Evolutionary conservation across 2,329 filamentous ascomycete species (phyloP), one percentile per base, ranked within the genome.

Genomic region (Aspergillus alliaceus): DNA sequence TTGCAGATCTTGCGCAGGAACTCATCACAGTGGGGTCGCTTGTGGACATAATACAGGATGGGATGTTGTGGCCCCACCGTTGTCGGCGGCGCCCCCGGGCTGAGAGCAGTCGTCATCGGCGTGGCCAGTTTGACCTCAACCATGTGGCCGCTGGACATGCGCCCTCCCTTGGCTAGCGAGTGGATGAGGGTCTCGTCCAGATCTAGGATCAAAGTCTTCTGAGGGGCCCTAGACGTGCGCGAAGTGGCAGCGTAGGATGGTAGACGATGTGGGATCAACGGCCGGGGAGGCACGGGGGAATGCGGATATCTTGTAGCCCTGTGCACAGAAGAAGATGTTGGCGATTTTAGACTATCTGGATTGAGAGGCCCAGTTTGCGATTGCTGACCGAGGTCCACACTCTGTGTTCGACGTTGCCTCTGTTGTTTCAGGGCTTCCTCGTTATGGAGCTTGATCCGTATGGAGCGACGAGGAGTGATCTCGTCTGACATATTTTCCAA

Each of bases 11-110:
- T 91, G 69, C 93, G 89, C 69, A 99, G 77, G 71, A 99, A 99
- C 66, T 98, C 93, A 75, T 99, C 95, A 74, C 95, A 99, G 72
- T 95, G 89, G 34, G 95, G 95, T 62, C 95, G 88, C 77, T 99
- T 98, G 79, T 99, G 95, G 51, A 99, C 95, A 80, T 97, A 99
- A 79, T 99, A 99, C 60, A 99, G 78, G 64, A 99, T 98, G 1
- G 95, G 95, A 71, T 99, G 93, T 70, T 96, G 93, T 39, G 92
- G 91, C 7, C 90, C 91, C 25, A 90, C 78, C 22, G 82, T 83
- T 20, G 86, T 80, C 64, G 87, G 84, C 25, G 88, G 87, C 31
- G 85, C 86, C 8, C 72, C 72, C 1, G 72, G 66, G 6, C 72
- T 66, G 54, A 75, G 64, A 25, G 76, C 66, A 18, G 72, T 71